phyloP scores from a whole-genome alignment of 805 yeast genomes.

The Hanseniaspora mollemarum region DNA sequence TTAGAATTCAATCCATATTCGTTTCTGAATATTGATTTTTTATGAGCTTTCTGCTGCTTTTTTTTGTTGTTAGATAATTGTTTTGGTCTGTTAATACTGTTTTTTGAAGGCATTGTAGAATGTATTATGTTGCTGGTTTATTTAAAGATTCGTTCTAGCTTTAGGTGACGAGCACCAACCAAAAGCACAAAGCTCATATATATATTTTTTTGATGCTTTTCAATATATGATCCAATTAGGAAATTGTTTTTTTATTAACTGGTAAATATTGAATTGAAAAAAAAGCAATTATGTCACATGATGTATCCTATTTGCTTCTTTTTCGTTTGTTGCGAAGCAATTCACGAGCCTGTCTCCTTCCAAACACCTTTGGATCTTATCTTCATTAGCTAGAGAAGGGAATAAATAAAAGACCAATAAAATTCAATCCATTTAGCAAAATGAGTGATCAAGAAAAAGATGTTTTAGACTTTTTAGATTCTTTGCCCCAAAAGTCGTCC shows the following conservation, averaged over 20 bases:
- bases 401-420: too few relatives aligned
- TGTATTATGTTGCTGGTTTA: too few relatives aligned
- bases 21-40: conserved; percentile 46
- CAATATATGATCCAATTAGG: background rate
- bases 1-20: conserved; percentile 32
- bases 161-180: background rate
- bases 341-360: too few relatives aligned
- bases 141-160: background rate
- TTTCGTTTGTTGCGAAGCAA: too few relatives aligned
- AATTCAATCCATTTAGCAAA: too few relatives aligned
- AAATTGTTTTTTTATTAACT: background rate
- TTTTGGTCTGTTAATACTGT: conserved; percentile 72
- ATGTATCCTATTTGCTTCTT: too few relatives aligned
- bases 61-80: conserved; percentile 41
- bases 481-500: conserved; percentile 52
- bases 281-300: conserved; percentile 3
- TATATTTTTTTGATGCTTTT: too few relatives aligned
- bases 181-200: too few relatives aligned
- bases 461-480: conserved; percentile 67
- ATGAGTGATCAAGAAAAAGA: conserved; percentile 42
- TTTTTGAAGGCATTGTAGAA: conserved; percentile 60
- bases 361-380: too few relatives aligned
- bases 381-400: too few relatives aligned
- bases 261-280: conserved; percentile 1
- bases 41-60: conserved; percentile 41